Evolutionary conservation across 768 basidiomycete species (phyloP).

Genomic region (Macrolepiota fuliginosa): DNA sequence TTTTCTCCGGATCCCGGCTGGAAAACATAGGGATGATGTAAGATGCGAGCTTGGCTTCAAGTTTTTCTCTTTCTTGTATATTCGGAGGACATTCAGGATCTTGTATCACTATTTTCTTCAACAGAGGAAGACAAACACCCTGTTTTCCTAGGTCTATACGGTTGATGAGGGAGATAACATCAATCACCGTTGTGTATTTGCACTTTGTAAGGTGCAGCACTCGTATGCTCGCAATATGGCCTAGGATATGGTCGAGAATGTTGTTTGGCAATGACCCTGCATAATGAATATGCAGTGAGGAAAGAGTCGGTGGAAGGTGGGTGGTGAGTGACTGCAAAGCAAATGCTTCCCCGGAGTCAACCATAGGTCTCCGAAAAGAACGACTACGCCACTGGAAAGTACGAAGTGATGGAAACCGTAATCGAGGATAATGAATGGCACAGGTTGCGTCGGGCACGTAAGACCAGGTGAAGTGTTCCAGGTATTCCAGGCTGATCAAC

Average conservation of each 20-base stretch:
- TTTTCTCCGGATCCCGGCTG: background rate
- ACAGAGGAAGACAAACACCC: background rate
- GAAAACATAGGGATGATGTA: background rate
- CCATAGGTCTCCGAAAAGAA: background rate
- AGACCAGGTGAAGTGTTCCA: background rate
- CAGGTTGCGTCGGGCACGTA: background rate
- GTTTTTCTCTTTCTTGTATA: background rate
- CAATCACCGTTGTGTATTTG: background rate
- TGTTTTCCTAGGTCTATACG: background rate
- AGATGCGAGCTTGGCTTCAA: slow-evolving; percentile 2
- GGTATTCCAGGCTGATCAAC: background rate
- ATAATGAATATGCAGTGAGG: background rate
- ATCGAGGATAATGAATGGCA: background rate
- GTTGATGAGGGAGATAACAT: background rate
- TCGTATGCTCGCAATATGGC: background rate
- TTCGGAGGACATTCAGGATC: background rate
- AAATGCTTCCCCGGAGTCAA: background rate
- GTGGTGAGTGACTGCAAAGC: background rate
- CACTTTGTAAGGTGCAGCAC: slow-evolving; percentile 1
- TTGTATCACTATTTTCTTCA: background rate
- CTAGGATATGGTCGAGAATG: background rate
- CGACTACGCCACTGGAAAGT: background rate
- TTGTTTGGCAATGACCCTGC: background rate
- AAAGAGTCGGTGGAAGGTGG: background rate
- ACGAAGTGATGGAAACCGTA: background rate